A percentile compares a stretch with the other conserved stretches of the same genome.
Evolutionary conservation across 2,329 filamentous ascomycete species (phyloP).

Genomic region (Xylariaceae sp.): DNA sequence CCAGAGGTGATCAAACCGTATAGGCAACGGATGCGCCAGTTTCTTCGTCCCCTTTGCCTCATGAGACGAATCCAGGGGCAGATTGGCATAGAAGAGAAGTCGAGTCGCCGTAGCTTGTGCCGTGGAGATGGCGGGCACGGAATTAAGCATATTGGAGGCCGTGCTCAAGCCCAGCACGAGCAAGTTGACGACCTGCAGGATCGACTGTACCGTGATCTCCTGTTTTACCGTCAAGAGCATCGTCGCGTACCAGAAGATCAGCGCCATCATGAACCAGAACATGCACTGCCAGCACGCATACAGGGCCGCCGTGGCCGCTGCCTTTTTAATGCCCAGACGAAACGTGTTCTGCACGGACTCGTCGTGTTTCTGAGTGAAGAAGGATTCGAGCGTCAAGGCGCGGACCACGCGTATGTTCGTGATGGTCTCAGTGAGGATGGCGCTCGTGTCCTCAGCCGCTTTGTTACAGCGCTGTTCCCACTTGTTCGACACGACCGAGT

Average conservation of each 20-base stretch:
- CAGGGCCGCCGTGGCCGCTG: conserved; percentile 60
- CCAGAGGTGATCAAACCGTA: conserved; percentile 51
- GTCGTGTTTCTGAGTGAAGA: conserved; percentile 62
- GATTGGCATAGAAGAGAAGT: conserved; percentile 62
- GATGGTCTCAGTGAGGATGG: conserved; percentile 69
- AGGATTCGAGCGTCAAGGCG: conserved; percentile 64
- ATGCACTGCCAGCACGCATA: conserved; percentile 74
- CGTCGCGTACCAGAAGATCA: conserved; percentile 80
- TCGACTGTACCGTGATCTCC: conserved; percentile 45
- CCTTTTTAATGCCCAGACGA: conserved; percentile 58
- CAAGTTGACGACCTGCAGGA: conserved; percentile 73
- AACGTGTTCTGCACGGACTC: conserved; percentile 48
- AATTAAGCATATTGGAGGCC: conserved; percentile 61
- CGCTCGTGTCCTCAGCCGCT: conserved; percentile 53
- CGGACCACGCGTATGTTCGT: conserved; percentile 73
- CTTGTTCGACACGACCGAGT: conserved; percentile 57
- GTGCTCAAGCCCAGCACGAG: conserved; percentile 79
- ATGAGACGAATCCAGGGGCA: conserved; percentile 50
- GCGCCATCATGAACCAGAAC: conserved; percentile 64
- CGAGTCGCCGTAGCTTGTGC: conserved; percentile 66
- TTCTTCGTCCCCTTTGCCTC: conserved; percentile 46
- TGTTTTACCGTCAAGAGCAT: conserved; percentile 50
- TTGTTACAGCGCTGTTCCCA: conserved; percentile 69
- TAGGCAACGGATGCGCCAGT: conserved; percentile 37
- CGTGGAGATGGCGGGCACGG: conserved; percentile 74